Evolutionary conservation across 805 yeast genomes (phyloP), one percentile per base, ranked within the genome.

Genomic region (Starmerella riodocensis): DNA sequence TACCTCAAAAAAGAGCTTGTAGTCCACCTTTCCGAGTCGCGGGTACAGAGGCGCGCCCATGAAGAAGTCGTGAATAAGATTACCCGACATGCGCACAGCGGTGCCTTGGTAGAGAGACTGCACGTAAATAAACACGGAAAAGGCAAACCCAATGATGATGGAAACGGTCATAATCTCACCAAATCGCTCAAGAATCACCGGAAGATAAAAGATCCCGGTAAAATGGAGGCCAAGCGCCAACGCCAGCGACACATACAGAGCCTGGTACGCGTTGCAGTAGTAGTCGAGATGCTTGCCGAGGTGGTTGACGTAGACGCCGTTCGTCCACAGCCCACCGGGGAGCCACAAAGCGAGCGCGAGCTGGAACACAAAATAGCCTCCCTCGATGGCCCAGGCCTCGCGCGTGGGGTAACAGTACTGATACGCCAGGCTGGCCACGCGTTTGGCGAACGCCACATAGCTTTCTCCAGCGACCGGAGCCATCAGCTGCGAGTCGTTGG

Each of bases 41-140:
- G 98, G 98, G 62, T 91, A 91, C 58, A 91, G 72, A 30, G 96
- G 93, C 13, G 95, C 95, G 35, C 98, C 98, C 93, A 91, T 77
- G 65, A 91, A 91, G 55, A 84, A 67, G 61, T 91, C 98, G 56
- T 85, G 88, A 49, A 91, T 60, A 54, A 72, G 78, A 60, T 80
- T 83, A 18, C 97, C 96, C 7, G 96, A 77, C 88, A 88, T 74
- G 47, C 91, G 69, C 59, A 83, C 88, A 59, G 80, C 83, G 55
- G 83, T 93, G 42, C 75, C 74, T 39, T 81, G 67, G 45, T 55
- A 57, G 40, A 83, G 52, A 13, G 91, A 76, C 65, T 70, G 73
- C 31, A 80, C 45, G 65, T 84, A 91, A 48, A 88, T 65, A 9
- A 62, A 65, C 41, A 85, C 61, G 4, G 94, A 71, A 55, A 81